Evolutionary conservation across 2,329 filamentous ascomycete species (phyloP).

Genomic region (Fusarium sp.): DNA sequence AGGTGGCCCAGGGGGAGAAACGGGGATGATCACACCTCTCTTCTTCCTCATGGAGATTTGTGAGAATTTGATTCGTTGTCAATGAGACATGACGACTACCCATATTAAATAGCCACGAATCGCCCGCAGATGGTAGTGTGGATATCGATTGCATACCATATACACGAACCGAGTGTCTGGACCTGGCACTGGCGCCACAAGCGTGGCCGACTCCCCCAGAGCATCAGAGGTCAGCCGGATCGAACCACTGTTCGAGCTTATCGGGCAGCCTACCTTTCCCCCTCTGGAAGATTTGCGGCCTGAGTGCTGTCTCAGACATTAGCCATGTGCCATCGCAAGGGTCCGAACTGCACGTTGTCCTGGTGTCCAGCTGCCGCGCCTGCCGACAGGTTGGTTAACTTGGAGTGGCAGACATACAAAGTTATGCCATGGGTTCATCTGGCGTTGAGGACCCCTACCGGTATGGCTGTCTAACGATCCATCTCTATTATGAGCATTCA

Average conservation of each 20-base stretch:
- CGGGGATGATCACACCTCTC: background rate
- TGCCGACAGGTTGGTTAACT: background rate
- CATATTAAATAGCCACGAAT: background rate
- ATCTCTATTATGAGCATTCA: background rate
- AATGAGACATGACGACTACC: background rate
- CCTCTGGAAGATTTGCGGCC: background rate
- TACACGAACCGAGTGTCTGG: background rate
- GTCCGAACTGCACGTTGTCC: background rate
- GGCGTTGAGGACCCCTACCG: background rate
- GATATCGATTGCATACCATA: background rate
- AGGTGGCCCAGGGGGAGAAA: background rate
- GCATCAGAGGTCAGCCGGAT: conserved; percentile 7
- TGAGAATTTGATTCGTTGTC: background rate
- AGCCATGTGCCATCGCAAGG: background rate
- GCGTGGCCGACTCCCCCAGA: background rate
- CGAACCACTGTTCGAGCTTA: background rate
- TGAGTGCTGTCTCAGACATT: background rate
- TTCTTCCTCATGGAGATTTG: background rate
- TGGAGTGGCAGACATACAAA: background rate
- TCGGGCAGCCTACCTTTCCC: background rate
- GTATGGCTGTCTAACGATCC: background rate
- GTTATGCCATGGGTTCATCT: background rate
- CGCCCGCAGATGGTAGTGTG: background rate
- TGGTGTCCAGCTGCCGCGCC: background rate
- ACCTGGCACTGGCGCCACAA: conserved; percentile 3